Evolutionary conservation across 352 stramenopile genomes (phyloP), one percentile per base, ranked within the genome.

Genomic region (Globisporangium emineosum): DNA sequence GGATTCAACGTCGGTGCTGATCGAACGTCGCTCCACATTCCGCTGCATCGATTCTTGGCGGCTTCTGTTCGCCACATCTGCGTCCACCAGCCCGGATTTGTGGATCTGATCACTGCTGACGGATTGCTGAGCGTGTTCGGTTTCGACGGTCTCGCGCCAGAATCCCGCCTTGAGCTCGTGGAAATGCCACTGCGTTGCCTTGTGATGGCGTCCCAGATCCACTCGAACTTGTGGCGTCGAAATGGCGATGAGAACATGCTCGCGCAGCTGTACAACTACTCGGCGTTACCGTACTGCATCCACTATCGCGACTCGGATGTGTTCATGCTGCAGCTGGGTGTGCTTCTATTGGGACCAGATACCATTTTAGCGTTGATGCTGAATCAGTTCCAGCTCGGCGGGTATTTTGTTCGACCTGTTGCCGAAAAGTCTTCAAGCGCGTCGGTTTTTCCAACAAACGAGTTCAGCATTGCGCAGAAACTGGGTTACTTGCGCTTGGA

Each of bases 211-310:
- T 91, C 83, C 19, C 88, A 96, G 65, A 96, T 96, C 51, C 88
- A 96, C 50, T 90, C 86, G 15, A 94, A 93, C 30, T 53, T 96
- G 23, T 96, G 88, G 88, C 79, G 88, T 21, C 80, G 88, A 29
- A 96, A 96, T 54, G 88, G 88, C 37, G 88, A 96, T 64, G 88
- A 96, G 67, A 96, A 92, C 57, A 96, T 96, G 88, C 73, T 94
- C 58, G 87, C 88, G 3, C 88, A 96, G 72, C 57, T 96, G 45
- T 96, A 94, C 77, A 96, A 96, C 71, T 96, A 96, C 68, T 96
- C 86, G 15, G 88, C 88, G 23, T 62, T 96, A 23, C 86, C 88
- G 17, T 96, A 94, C 66, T 96, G 88, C 43, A 76, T 96, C 54
- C 84, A 96, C 57, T 96, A 94, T 53, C 84, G 86, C 49, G 88